Conservation (phyloP, 192 early-diverging fungal species). For the Funneliformis geosporum region DNA sequence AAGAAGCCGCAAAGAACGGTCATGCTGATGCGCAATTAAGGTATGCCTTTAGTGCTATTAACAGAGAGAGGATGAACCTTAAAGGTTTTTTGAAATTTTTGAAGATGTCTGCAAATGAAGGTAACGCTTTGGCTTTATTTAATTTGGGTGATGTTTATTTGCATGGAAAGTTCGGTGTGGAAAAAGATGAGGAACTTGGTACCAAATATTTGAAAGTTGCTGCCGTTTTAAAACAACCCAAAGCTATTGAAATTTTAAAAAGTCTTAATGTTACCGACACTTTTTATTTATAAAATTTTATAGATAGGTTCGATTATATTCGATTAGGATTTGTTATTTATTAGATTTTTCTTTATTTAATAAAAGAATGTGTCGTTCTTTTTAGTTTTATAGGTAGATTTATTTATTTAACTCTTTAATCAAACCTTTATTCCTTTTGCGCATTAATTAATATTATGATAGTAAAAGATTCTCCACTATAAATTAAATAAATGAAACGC, state of each 20-base stretch:
- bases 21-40: conserved; percentile 21
- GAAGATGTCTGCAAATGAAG: neutral
- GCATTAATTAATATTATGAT: no score
- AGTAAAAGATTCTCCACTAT: no score
- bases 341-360: no score
- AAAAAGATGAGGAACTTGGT: neutral
- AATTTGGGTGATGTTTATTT: conserved; percentile 1
- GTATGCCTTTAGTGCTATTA: conserved; percentile 11
- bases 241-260: conserved; percentile 42
- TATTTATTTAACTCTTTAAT: no score
- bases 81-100: neutral
- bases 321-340: no score
- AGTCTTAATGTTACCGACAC: neutral
- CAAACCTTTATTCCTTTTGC: no score
- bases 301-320: no score
- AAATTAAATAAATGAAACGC: no score
- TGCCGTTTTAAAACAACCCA: neutral
- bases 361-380: no score
- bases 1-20: conserved; percentile 17
- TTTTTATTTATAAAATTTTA: neutral
- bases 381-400: no score
- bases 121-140: neutral
- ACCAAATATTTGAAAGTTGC: neutral
- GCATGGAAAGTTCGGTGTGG: neutral
- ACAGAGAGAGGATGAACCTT: neutral